Evolutionary conservation across 129 eudicot genomes (phyloP).

Genomic region (Pittosporum tobira): DNA sequence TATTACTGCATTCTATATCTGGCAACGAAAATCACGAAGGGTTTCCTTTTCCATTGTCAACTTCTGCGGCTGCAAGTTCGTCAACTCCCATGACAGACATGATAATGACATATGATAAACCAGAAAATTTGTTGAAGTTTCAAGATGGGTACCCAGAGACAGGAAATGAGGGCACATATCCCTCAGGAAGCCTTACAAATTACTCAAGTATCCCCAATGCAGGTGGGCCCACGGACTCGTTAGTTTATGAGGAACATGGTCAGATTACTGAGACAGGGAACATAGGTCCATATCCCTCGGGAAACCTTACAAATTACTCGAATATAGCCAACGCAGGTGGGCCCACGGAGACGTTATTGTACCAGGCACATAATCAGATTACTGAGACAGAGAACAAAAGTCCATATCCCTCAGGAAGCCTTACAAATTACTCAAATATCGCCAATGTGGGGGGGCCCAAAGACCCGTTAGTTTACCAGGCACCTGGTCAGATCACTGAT

Average conservation of each 20-base stretch:
- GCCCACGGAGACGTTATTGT: no score
- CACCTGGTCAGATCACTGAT: conserved; percentile 31
- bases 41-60: conserved; percentile 18
- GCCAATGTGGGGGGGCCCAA: conserved; percentile 22
- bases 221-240: no score
- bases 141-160: conserved; percentile 20
- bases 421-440: conserved; percentile 21
- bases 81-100: conserved; percentile 25
- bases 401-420: conserved; percentile 21
- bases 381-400: no score
- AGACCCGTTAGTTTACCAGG: conserved; percentile 28
- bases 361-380: no score
- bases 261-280: no score
- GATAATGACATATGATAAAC: conserved; percentile 22
- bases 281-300: no score
- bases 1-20: conserved; percentile 32
- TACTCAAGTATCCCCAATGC: no score
- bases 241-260: no score
- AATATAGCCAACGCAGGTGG: no score
- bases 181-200: no score
- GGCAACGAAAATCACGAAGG: conserved; percentile 24
- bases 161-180: conserved; percentile 38
- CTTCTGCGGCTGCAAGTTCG: conserved; percentile 14
- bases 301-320: no score
- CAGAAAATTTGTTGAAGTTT: conserved; percentile 19